These are phyloP conservation scores for Mycena sp. DNA, from an alignment of 1,284 basidiomycete genomes.

Conservation along the genomic window DNA sequence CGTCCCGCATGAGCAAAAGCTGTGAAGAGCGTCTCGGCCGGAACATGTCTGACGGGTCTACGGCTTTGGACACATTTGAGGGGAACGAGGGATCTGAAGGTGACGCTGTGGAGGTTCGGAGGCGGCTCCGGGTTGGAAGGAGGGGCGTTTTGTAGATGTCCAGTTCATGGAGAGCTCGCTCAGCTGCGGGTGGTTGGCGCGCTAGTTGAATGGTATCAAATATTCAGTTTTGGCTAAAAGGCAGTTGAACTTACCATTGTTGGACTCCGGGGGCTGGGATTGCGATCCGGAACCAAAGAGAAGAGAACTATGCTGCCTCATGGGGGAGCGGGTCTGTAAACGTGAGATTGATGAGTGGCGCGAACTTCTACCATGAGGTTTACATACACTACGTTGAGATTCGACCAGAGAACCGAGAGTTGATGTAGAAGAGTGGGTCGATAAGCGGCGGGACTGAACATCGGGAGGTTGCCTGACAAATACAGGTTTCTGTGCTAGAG, in stretches of 20 bases:
- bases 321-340: slow-evolving; percentile 54
- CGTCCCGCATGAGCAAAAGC: slow-evolving; percentile 69
- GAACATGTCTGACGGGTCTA: slow-evolving; percentile 69
- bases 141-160: slow-evolving; percentile 82
- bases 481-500: slow-evolving; percentile 68
- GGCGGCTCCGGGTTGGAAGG: slow-evolving; percentile 71
- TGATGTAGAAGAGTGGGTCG: slow-evolving; percentile 36
- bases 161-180: slow-evolving; percentile 71
- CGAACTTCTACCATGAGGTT: not conserved
- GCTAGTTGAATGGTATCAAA: slow-evolving; percentile 37
- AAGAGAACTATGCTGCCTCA: slow-evolving; percentile 59
- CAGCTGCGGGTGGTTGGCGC: slow-evolving; percentile 59
- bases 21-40: slow-evolving; percentile 61
- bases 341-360: slow-evolving; percentile 16
- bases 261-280: slow-evolving; percentile 41
- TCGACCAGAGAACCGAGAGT: slow-evolving; percentile 74
- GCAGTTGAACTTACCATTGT: slow-evolving; percentile 40
- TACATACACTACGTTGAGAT: slow-evolving; percentile 61
- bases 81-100: slow-evolving; percentile 37
- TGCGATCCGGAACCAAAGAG: slow-evolving; percentile 52
- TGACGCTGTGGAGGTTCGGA: slow-evolving; percentile 38
- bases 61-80: slow-evolving; percentile 42
- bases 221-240: slow-evolving; percentile 10
- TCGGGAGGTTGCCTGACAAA: slow-evolving; percentile 72
- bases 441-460: slow-evolving; percentile 40